Evolutionary conservation across 2,329 filamentous ascomycete genomes (phyloP).

Genomic region (Sporothrix brunneoviolacea): DNA sequence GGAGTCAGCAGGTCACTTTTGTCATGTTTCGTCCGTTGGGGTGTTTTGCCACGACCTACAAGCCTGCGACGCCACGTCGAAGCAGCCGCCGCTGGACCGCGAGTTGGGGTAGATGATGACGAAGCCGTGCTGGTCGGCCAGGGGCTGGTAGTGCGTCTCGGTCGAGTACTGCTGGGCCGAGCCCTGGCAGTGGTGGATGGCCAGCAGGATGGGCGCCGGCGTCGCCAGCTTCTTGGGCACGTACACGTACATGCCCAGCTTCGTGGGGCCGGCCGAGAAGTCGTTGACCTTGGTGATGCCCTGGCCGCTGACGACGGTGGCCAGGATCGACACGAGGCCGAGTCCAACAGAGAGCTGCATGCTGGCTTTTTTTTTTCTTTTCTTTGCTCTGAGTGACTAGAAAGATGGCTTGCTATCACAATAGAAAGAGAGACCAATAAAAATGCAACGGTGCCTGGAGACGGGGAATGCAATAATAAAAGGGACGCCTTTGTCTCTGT

Average conservation of each 20-base stretch:
- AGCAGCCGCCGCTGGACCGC: conserved; percentile 41
- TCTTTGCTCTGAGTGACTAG: no score
- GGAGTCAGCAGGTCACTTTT: no score
- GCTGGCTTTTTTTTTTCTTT: no score
- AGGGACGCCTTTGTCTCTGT: background rate
- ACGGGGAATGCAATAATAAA: background rate
- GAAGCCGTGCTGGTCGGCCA: conserved; percentile 49
- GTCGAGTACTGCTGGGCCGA: conserved; percentile 45
- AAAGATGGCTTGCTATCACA: background rate
- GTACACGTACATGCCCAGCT: conserved; percentile 29
- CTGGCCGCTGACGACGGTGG: conserved; percentile 23
- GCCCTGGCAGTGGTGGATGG: conserved; percentile 51
- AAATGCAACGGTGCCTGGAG: background rate
- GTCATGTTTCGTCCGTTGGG: no score
- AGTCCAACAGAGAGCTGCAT: conserved; percentile 1
- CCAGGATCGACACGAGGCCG: conserved; percentile 16
- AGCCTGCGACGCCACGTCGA: conserved; percentile 52
- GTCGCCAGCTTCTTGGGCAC: conserved; percentile 27
- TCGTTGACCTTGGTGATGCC: conserved; percentile 25
- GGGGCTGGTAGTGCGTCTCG: conserved; percentile 43
- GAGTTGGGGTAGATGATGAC: conserved; percentile 45
- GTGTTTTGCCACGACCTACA: no score
- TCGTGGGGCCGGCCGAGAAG: conserved; percentile 28
- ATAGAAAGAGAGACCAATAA: background rate
- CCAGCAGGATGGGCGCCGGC: conserved; percentile 38